Evolutionary conservation across 2,329 filamentous ascomycete species (phyloP).

Genomic region (Verticillium nubilum): DNA sequence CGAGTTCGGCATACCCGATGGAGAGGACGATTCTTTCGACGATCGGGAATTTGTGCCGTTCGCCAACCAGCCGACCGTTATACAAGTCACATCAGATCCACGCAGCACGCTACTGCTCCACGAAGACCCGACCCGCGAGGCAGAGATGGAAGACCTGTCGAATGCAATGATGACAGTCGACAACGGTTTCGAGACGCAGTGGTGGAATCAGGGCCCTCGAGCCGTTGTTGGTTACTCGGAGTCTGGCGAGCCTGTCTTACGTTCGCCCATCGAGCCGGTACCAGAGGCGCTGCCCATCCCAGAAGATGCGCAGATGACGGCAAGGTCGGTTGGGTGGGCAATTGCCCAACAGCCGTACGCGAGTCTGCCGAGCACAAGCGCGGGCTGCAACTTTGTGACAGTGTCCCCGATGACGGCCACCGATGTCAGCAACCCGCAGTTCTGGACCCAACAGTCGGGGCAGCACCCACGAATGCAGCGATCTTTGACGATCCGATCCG

Average conservation of each 20-base stretch:
- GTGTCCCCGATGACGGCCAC: constrained; percentile 13
- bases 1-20: constrained; percentile 12
- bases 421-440: constrained; percentile 7
- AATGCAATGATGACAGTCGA: constrained; percentile 52
- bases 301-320: constrained; percentile 41
- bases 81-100: neutral
- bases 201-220: constrained; percentile 46
- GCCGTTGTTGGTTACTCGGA: constrained; percentile 7
- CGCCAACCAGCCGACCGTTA: neutral
- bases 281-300: constrained; percentile 39
- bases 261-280: neutral
- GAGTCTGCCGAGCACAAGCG: constrained; percentile 7
- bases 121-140: constrained; percentile 6
- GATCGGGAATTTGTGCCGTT: neutral
- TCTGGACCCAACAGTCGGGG: neutral
- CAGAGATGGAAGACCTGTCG: constrained; percentile 42
- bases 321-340: constrained; percentile 21
- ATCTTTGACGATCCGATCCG: constrained; percentile 33
- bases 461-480: constrained; percentile 20
- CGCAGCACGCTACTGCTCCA: neutral
- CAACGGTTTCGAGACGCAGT: constrained; percentile 53
- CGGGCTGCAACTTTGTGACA: neutral
- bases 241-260: neutral
- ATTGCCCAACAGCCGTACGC: constrained; percentile 9
- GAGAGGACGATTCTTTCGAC: constrained; percentile 12